Evolutionary conservation across 768 basidiomycete species (phyloP), one percentile per base, ranked within the genome.

Genomic region (Neoboletus magnificus): DNA sequence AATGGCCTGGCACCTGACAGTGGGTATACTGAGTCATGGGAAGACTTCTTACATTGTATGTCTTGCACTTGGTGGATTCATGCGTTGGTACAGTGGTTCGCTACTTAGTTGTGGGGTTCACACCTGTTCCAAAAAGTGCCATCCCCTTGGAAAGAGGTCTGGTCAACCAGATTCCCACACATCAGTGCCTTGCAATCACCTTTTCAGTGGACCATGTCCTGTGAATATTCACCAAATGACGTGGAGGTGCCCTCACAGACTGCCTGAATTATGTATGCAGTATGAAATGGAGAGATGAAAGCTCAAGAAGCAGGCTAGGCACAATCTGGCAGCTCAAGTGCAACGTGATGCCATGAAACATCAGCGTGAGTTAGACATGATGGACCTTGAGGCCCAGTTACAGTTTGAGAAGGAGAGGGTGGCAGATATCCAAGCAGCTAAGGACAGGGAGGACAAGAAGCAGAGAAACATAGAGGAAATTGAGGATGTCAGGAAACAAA

Each of bases 11-110:
- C 76, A 55, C 86, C 85, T 0, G 84, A 85, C 48, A 86, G 87
- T 9, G 86, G 86, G 3, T 89, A 87, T 56, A 67, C 56, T 3
- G 73, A 78, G 56, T 77, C 80, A 44, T 89, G 87, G 87, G 86
- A 70, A 45, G 75, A 62, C 13, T 23, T 39, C 10, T 20, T 36
- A 43, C 1, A 18, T 40, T 23, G 41, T 16, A 12, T 4, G 41
- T 35, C 52, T 18, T 16, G 22, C n/a, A n/a, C 43, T 23, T 40
- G 45, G 27, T 22, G 41, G 48, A 5, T 46, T 50, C 11, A 50
- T 40, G 15, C 5, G 8, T 9, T 29, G 4, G 22, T 40, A n/a
- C 50, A 87, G 86, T 58, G 79, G 78, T 20, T 66, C 62, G 0
- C 62, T 68, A 35, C 73, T 89, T 2, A 74, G 62, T 8, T 87